phyloP scores from a whole-genome alignment of 2,329 filamentous ascomycete species.

The Capronia americana region DNA sequence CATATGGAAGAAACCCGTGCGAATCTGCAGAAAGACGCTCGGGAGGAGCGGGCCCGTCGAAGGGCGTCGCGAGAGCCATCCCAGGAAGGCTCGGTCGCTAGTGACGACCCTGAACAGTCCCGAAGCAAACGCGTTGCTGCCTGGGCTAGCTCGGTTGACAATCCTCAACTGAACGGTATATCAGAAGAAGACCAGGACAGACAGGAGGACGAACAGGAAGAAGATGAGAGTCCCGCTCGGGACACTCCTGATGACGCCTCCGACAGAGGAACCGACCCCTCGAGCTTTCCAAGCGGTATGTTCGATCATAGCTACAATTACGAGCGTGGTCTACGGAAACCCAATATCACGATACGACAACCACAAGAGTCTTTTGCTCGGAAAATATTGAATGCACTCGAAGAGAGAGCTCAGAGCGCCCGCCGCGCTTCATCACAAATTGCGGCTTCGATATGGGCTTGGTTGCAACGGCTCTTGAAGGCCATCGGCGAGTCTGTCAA shows the following conservation, averaged over 20 bases:
- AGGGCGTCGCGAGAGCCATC: constrained; percentile 38
- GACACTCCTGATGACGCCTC: constrained; percentile 28
- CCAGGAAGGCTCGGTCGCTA: constrained; percentile 33
- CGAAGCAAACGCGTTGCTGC: constrained; percentile 34
- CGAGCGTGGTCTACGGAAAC: constrained; percentile 37
- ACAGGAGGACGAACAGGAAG: not conserved
- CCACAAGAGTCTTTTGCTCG: constrained; percentile 19
- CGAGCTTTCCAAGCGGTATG: constrained; percentile 39
- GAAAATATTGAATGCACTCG: constrained; percentile 18
- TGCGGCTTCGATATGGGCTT: constrained; percentile 17
- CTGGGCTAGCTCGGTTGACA: constrained; percentile 36
- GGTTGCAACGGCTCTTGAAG: constrained; percentile 23
- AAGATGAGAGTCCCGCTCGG: constrained; percentile 11
- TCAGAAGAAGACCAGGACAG: constrained; percentile 26
- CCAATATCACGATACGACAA: constrained; percentile 30
- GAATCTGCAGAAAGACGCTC: constrained; percentile 29
- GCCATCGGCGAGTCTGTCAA: constrained; percentile 24
- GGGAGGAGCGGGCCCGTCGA: constrained; percentile 38
- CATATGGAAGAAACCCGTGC: constrained; percentile 32
- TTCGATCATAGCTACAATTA: constrained; percentile 41
- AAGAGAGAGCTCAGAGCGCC: constrained; percentile 2
- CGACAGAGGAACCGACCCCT: constrained; percentile 36
- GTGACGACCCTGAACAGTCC: constrained; percentile 31
- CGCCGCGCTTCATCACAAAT: constrained; percentile 13
- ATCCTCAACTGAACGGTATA: constrained; percentile 35